Evolutionary conservation across 2,329 filamentous ascomycete species (phyloP).

Genomic region (Xylaria polymorpha): DNA sequence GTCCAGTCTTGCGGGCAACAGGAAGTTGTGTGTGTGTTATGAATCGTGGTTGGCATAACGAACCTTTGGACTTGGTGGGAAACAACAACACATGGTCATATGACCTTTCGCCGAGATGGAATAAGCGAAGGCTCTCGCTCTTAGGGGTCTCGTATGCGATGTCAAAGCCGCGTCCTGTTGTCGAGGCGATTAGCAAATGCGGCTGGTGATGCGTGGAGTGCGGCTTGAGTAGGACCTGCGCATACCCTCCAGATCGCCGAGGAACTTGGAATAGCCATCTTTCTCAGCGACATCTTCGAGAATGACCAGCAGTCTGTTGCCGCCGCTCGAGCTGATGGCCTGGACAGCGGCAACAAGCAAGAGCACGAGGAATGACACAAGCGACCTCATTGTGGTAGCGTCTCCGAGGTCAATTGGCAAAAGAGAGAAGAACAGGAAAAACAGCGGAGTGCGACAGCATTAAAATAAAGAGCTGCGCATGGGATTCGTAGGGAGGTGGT

Average conservation of each 20-base stretch:
- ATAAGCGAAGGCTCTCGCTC: constrained; percentile 79
- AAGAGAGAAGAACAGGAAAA: constrained; percentile 31
- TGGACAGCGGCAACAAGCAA: constrained; percentile 74
- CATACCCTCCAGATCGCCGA: constrained; percentile 76
- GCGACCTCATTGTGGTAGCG: constrained; percentile 74
- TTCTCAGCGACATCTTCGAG: constrained; percentile 86
- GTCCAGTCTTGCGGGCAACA: background rate
- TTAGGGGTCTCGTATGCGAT: constrained; percentile 87
- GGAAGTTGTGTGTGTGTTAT: background rate
- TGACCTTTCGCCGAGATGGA: constrained; percentile 84
- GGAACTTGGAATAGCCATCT: constrained; percentile 83
- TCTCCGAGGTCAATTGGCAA: constrained; percentile 37
- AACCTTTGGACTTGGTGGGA: constrained; percentile 90
- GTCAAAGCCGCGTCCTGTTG: constrained; percentile 81
- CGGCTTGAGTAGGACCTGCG: background rate
- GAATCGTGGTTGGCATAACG: constrained; percentile 33
- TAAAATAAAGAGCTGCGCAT: constrained; percentile 42
- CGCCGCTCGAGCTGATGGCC: constrained; percentile 84
- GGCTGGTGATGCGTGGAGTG: constrained; percentile 5
- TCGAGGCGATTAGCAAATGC: constrained; percentile 25
- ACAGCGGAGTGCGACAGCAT: constrained; percentile 38
- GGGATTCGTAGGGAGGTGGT: constrained; percentile 26
- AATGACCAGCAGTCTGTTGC: constrained; percentile 84
- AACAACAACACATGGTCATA: constrained; percentile 94
- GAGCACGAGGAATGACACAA: constrained; percentile 76